A percentile compares a stretch with the other conserved stretches of the same genome.
Evolutionary conservation across 257 asterid genomes (phyloP).

Genomic region (Oldenlandia corymbosa): DNA sequence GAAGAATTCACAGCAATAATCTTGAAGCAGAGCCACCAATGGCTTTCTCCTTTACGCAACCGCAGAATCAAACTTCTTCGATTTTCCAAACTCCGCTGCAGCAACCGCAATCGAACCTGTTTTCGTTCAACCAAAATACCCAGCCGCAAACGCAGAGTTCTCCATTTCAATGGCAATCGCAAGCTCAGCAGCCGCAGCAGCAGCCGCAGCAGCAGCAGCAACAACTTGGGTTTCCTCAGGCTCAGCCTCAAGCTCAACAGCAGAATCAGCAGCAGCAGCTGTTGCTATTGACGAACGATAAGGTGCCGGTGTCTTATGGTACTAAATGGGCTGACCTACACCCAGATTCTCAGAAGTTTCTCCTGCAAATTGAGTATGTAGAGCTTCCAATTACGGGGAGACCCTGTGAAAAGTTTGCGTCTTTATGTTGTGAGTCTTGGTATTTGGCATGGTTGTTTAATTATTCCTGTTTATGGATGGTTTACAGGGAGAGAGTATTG

Average conservation of each 20-base stretch:
- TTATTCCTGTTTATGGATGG: slow-evolving; percentile 18
- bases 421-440: background rate
- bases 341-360: slow-evolving; percentile 84
- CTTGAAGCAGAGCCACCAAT: slow-evolving; percentile 19
- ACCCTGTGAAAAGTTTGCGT: background rate
- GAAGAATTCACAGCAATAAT: slow-evolving; percentile 10
- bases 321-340: slow-evolving; percentile 97
- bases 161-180: slow-evolving; percentile 36
- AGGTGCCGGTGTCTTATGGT: slow-evolving; percentile 75
- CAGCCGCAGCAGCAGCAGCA: too few species aligned
- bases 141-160: slow-evolving; percentile 23
- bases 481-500: slow-evolving; percentile 74
- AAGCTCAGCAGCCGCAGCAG: slow-evolving; percentile 31
- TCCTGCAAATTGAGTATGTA: slow-evolving; percentile 75
- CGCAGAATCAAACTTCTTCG: slow-evolving; percentile 36
- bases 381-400: background rate
- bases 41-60: slow-evolving; percentile 63
- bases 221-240: slow-evolving; percentile 35
- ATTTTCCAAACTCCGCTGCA: slow-evolving; percentile 28
- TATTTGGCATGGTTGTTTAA: background rate
- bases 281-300: slow-evolving; percentile 66
- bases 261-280: slow-evolving; percentile 70
- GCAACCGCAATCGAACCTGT: slow-evolving; percentile 30
- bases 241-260: slow-evolving; percentile 30
- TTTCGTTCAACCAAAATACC: slow-evolving; percentile 22